Base-by-base conservation (phyloP, 257 asterid species). In the Dorcoceras hygrometricum region DNA sequence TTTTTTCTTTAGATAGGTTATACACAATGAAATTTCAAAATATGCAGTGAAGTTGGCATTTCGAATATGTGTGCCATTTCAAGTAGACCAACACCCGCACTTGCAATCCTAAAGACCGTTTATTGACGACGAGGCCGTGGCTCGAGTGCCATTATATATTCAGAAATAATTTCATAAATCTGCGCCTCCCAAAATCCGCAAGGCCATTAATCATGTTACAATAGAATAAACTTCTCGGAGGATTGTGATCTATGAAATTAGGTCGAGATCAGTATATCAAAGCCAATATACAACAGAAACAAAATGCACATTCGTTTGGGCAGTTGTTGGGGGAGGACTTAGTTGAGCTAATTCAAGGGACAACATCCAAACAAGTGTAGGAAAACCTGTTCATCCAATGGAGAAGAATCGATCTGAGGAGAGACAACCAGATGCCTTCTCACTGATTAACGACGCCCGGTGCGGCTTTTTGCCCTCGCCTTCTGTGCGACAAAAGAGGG, bases 381-480 rank as follows among this genome's bases (percentile, higher is more conserved):
- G 25, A 43, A 22, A 64, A 23, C 55, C 59, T 66, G 69, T 71
- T 34, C 66, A 36, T 67, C 36, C 26, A 19, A 56, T 67, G 16
- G 66, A 53, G 69, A 39, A 57, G 53, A 51, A 19, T 2, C n/a
- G 61, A 32, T 65, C 36, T 43, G 46, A 62, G 53, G 48, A 23
- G 65, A 23, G 67, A 34, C 59, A 25, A 20, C 3, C 22, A 27
- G 50, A 27, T 62, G 64, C 72, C 27, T 58, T 64, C 50, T 71
- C 4, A 66, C 48, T 50, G 55, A 28, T 82, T 83, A 88, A 57
- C 91, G 89, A 55, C 95, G 87, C 63, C 89, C 73, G 23, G 87
- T 59, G 72, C 95, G 94, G 76, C 85, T 82, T 71, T 85, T 89
- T 23, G 80, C 83, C 78, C 96, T 87, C 20, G 87, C 59, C 79